phyloP scores from a whole-genome alignment of 805 yeast species.

The Jamesozyma lodderae region DNA sequence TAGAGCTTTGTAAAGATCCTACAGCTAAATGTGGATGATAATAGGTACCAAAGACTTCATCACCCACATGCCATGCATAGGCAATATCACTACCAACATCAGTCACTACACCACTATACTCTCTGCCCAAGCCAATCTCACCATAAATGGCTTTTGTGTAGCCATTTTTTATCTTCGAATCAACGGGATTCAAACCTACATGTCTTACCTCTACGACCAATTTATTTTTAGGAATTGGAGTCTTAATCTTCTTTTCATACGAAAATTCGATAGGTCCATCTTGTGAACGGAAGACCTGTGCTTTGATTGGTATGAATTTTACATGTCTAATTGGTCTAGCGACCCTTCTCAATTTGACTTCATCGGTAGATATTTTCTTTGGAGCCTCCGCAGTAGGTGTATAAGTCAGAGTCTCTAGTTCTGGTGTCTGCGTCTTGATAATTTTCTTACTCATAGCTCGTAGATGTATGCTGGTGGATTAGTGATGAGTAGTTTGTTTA shows the following conservation, averaged over 20 bases:
- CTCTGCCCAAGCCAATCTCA: conserved; percentile 61
- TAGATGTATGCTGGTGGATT: not conserved
- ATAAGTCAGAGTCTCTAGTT: conserved; percentile 10
- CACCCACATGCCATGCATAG: conserved; percentile 43
- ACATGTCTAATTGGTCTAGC: conserved; percentile 45
- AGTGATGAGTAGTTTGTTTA: not conserved
- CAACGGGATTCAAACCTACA: conserved; percentile 58
- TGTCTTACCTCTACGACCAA: conserved; percentile 51
- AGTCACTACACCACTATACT: conserved; percentile 52
- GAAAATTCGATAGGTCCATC: conserved; percentile 36
- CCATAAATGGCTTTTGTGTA: conserved; percentile 43
- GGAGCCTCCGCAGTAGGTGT: conserved; percentile 18
- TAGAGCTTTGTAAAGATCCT: conserved; percentile 52
- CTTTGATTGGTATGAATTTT: conserved; percentile 42
- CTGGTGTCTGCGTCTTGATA: conserved; percentile 12
- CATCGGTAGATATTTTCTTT: conserved; percentile 18
- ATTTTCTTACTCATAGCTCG: conserved; percentile 10
- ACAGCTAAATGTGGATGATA: conserved; percentile 41
- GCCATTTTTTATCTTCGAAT: conserved; percentile 49
- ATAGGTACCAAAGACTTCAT: conserved; percentile 53
- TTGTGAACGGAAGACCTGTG: conserved; percentile 35
- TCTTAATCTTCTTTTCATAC: conserved; percentile 42
- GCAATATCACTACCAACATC: conserved; percentile 42
- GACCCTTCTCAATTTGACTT: conserved; percentile 29
- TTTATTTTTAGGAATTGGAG: conserved; percentile 40